Evolutionary conservation across 768 basidiomycete species (phyloP), one percentile per base, ranked within the genome.

Genomic region (Lentinus tigrinus): DNA sequence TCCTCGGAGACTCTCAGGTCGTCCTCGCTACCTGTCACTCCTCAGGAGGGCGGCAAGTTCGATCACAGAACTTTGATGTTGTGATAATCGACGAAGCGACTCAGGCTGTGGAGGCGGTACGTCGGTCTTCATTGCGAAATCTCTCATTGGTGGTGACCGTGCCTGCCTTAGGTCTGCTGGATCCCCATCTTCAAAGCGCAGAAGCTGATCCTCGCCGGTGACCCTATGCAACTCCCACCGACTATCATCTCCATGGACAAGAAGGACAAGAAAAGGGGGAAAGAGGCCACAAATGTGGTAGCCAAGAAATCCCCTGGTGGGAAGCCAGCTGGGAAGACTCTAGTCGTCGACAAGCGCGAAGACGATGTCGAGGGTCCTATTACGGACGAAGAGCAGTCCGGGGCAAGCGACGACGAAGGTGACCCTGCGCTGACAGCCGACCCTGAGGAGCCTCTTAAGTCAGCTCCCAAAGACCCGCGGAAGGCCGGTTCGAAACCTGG

Each of bases 21-120:
- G 91, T 98, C 0, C 73, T 98, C 11, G 88, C 95, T 2, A 99
- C 97, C 3, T 98, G 96, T 63, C 95, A 98, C 75, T 91, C 93
- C 13, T 84, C 96, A 5, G 97, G 96, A 0, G 88, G 91, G 3
- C 76, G 89, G 21, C 93, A 95, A 63, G 73, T 98, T 7, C 80
- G 82, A 42, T 84, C 88, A 58, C 80, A 87, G 55, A 73, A 80
- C 1, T 99, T 99, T 67, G 97, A 99, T 68, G 89, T 96, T 0
- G 85, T 95, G 11, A 89, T 99, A 46, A 95, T 99, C 53, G 97
- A 99, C 64, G 97, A 99, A 74, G 97, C 97, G 0, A 98, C 97
- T 0, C 97, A 98, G 71, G 96, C 95, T 3, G 68, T 97, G 14
- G 96, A 99, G 74, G 93, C 95, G 23, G 95, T 95, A 68, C 58